Conservation (phyloP, 2,329 filamentous ascomycete species). For the Stemphylium vesicarium region DNA sequence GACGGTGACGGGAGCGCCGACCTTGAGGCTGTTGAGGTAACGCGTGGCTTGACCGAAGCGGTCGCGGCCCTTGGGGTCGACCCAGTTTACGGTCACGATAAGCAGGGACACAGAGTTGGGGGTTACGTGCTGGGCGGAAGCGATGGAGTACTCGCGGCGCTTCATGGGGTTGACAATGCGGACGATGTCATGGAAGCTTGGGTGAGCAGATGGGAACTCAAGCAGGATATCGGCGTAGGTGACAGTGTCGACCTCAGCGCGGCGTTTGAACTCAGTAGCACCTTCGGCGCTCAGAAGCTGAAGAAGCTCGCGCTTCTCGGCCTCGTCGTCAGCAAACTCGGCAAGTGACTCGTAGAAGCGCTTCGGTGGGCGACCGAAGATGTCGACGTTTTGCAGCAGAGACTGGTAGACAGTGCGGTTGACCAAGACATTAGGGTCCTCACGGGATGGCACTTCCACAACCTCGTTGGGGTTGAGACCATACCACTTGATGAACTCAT, state of each 20-base stretch:
- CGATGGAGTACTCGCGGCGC: constrained; percentile 98
- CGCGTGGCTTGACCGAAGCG: constrained; percentile 93
- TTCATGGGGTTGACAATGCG: constrained; percentile 91
- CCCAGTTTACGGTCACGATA: constrained; percentile 97
- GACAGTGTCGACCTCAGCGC: constrained; percentile 86
- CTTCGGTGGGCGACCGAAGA: constrained; percentile 96
- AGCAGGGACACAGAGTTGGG: constrained; percentile 90
- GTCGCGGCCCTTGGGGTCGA: constrained; percentile 83
- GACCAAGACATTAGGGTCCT: constrained; percentile 75
- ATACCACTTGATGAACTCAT: constrained; percentile 88
- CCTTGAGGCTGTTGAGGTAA: constrained; percentile 78
- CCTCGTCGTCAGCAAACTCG: constrained; percentile 81
- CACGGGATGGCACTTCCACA: constrained; percentile 88
- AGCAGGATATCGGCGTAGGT: constrained; percentile 90
- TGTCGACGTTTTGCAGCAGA: constrained; percentile 89
- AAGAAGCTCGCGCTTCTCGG: constrained; percentile 80
- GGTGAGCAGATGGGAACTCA: constrained; percentile 89
- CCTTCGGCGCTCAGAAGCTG: constrained; percentile 76
- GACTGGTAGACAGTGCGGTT: constrained; percentile 93
- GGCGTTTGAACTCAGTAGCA: constrained; percentile 88
- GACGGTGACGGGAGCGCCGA: constrained; percentile 82
- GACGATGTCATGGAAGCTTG: constrained; percentile 84
- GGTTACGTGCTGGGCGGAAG: constrained; percentile 92
- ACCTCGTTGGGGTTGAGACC: constrained; percentile 81
- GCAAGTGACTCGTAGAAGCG: constrained; percentile 94